Conservation (phyloP, 768 basidiomycete species). For the Xerocomellus chrysenteron region DNA sequence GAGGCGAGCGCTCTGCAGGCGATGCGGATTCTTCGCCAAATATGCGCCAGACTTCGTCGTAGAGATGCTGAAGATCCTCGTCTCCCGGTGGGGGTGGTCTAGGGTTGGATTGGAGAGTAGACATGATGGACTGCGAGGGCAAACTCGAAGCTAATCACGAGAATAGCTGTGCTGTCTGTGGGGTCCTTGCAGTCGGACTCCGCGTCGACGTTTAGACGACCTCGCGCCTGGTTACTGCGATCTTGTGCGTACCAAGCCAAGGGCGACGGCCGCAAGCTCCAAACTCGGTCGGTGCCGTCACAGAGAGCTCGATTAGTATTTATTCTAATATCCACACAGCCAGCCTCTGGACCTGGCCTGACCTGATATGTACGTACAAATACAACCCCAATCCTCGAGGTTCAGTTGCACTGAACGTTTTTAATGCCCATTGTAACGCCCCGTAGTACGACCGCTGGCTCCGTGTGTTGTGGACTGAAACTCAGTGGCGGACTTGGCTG, state of each 20-base stretch:
- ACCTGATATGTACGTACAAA: neutral
- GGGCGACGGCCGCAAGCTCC: neutral
- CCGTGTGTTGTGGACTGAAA: neutral
- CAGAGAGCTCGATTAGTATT: neutral
- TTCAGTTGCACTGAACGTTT: too few relatives aligned
- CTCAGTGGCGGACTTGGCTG: too few relatives aligned
- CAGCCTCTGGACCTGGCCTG: neutral
- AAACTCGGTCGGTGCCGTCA: neutral
- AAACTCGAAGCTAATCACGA: neutral
- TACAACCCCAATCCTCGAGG: neutral
- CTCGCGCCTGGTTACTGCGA: neutral
- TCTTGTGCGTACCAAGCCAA: neutral
- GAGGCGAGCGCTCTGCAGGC: constrained; percentile 29
- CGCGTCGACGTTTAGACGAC: constrained; percentile 3
- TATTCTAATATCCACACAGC: too few relatives aligned
- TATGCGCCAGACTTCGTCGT: constrained; percentile 71
- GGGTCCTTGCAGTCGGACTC: neutral
- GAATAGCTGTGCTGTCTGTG: neutral
- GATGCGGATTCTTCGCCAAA: constrained; percentile 51
- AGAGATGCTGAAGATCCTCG: constrained; percentile 70
- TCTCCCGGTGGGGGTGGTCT: constrained; percentile 52
- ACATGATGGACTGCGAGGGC: constrained; percentile 30
- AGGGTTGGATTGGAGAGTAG: constrained; percentile 34
- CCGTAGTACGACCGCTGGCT: neutral
- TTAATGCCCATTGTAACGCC: neutral